These are phyloP conservation scores for Globomyces pollinis-pini DNA, from an alignment of 192 early-diverging fungal genomes.

Conservation along the genomic window DNA sequence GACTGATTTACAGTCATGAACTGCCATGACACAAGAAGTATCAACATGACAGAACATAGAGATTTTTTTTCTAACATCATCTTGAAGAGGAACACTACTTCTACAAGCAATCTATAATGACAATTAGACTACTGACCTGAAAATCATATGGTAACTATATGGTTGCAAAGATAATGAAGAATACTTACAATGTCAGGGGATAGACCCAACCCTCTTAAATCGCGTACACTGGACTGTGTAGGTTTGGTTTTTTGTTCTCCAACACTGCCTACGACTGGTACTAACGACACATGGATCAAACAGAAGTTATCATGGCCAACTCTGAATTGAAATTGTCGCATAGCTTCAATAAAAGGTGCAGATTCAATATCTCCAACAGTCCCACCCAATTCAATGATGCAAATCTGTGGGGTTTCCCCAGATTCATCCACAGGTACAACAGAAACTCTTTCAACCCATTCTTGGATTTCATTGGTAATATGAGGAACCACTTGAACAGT, in stretches of 20 bases:
- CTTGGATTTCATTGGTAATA: conserved; percentile 93
- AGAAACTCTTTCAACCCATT: conserved; percentile 97
- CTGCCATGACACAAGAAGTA: conserved; percentile 79
- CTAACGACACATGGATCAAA: conserved; percentile 93
- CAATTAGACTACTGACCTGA: background rate
- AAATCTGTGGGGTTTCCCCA: conserved; percentile 84
- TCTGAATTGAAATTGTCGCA: conserved; percentile 99
- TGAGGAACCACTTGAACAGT: conserved; percentile 99
- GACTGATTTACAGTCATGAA: conserved; percentile 92
- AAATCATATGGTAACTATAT: conserved; percentile 7
- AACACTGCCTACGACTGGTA: conserved; percentile 93
- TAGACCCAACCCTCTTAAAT: conserved; percentile 89
- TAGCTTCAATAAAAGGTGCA: conserved; percentile 98
- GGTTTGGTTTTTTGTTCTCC: conserved; percentile 99
- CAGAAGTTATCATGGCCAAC: conserved; percentile 98
- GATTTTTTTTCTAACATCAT: conserved; percentile 82
- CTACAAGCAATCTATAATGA: conserved; percentile 78
- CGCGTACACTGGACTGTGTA: conserved; percentile 92
- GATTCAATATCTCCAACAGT: conserved; percentile 99
- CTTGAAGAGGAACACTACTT: conserved; percentile 72
- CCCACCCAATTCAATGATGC: conserved; percentile 97
- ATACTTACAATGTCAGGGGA: conserved; percentile 66
- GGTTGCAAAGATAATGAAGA: conserved; percentile 28
- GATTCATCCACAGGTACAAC: conserved; percentile 74
- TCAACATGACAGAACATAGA: conserved; percentile 98